phyloP scores from a whole-genome alignment of 495 filamentous ascomycete species.

The Aspergillus olivimuriae region DNA sequence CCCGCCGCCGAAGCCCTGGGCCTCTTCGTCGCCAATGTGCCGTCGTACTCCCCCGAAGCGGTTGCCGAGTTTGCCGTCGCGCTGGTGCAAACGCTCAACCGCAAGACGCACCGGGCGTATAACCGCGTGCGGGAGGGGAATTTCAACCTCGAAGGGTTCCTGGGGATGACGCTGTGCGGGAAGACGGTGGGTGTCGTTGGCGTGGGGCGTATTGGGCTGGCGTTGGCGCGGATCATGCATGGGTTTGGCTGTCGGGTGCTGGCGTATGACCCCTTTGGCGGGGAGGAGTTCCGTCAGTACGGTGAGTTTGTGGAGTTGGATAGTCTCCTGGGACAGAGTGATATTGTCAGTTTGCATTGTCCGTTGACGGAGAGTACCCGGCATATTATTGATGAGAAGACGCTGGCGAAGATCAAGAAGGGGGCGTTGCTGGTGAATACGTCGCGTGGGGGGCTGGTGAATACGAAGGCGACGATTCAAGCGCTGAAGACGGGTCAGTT shows the following conservation, averaged over 20 bases:
- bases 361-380: constrained; percentile 53
- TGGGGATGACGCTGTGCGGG: constrained; percentile 53
- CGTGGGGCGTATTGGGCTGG: constrained; percentile 30
- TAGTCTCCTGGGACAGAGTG: constrained; percentile 43
- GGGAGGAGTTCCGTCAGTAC: constrained; percentile 39
- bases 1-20: constrained; percentile 46
- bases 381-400: constrained; percentile 53
- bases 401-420: constrained; percentile 48
- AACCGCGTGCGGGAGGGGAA: constrained; percentile 68
- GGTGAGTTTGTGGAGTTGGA: constrained; percentile 51
- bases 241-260: constrained; percentile 60
- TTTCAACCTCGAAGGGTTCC: constrained; percentile 58
- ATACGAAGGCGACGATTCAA: constrained; percentile 51
- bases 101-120: constrained; percentile 64
- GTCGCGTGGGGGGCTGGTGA: constrained; percentile 56
- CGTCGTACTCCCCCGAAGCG: constrained; percentile 63
- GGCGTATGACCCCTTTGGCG: constrained; percentile 50
- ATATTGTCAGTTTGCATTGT: constrained; percentile 61
- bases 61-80: constrained; percentile 68
- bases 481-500: constrained; percentile 56
- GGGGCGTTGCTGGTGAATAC: constrained; percentile 62
- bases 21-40: constrained; percentile 61
- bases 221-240: constrained; percentile 38
- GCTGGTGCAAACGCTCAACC: constrained; percentile 62
- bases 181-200: constrained; percentile 47